Base-by-base conservation (phyloP, 441 rosid genomes). In the Metrosideros polymorpha region DNA sequence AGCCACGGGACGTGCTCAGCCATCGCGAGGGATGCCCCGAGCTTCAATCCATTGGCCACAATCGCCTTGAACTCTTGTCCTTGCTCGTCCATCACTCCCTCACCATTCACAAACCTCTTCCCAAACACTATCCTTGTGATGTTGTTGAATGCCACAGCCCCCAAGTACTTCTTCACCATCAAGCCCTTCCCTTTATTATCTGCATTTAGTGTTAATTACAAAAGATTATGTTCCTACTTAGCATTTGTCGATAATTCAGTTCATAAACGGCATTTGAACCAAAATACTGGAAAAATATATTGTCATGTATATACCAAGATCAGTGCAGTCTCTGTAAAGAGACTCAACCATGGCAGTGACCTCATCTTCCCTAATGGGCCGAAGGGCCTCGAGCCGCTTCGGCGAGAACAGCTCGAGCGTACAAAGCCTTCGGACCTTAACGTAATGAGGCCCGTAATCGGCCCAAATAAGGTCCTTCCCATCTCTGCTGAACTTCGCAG, bases 391-490 rank as follows among this genome's bases (percentile, higher is more conserved):
- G 13, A 96, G 94, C 84, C 99, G 91, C 89, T 93, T 96, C 0
- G 97, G 96, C 1, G 98, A 55, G 89, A 97, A 96, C 25, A 97
- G 98, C 93, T 97, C 98, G 22, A 97, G 92, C 9, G 96, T 96
- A 75, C 99, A 96, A 0, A 97, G 95, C 85, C 93, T 96, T 86
- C 99, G 91, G 39, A 96, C 99, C 94, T 95, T 97, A 1, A 96
- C 99, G 82, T 96, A 97, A 84, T 97, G 99, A 18, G 99, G 97
- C 3, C 99, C 99, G 35, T 96, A 97, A 85, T 97, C 99, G 0
- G 98, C 99, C 99, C 99, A 97, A 25, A 96, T 97, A 1, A 97
- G 97, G 88, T 95, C 99, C 84, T 95, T 84, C 2, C 99, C 99
- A 49, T 95, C 94, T 84, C 97, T 93, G 87, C 99, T 96, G 82